Percentiles rank a stretch among this genome's conserved stretches.
phyloP scores from a whole-genome alignment of 805 yeast genomes.

The Metschnikowia shivogae region DNA sequence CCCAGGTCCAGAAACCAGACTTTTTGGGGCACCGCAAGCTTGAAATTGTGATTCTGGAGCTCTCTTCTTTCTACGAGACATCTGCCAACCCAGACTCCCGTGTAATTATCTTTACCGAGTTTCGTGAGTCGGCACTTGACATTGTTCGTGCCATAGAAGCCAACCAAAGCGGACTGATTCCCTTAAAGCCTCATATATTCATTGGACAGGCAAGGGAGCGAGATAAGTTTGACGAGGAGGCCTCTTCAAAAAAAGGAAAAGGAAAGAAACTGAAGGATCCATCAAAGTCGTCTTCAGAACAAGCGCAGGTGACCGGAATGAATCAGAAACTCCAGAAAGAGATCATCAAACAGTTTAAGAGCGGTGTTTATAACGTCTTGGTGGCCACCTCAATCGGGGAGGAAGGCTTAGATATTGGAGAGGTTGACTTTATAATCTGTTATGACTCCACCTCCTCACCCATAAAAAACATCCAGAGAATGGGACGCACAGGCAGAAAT shows the following conservation, averaged over 20 bases:
- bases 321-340: constrained; percentile 83
- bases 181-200: constrained; percentile 71
- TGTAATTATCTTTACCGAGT: constrained; percentile 84
- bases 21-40: constrained; percentile 71
- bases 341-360: constrained; percentile 66
- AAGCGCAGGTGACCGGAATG: constrained; percentile 82
- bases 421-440: constrained; percentile 89
- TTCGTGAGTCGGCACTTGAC: constrained; percentile 86
- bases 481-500: constrained; percentile 98
- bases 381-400: constrained; percentile 98
- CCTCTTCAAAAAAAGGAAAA: constrained; percentile 40
- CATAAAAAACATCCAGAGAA: constrained; percentile 86
- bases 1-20: constrained; percentile 31
- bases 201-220: constrained; percentile 86
- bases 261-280: constrained; percentile 44
- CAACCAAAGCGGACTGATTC: constrained; percentile 36
- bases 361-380: constrained; percentile 69
- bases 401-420: constrained; percentile 97
- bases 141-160: constrained; percentile 67
- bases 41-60: constrained; percentile 51
- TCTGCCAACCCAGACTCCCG: constrained; percentile 50
- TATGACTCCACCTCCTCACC: constrained; percentile 93
- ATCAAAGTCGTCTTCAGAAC: constrained; percentile 71
- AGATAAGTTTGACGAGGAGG: constrained; percentile 60
- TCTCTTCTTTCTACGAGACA: constrained; percentile 49